Evolutionary conservation across 164 flowering plant species (phyloP), one percentile per base, ranked within the genome.

Genomic region (Vitis cinerea): DNA sequence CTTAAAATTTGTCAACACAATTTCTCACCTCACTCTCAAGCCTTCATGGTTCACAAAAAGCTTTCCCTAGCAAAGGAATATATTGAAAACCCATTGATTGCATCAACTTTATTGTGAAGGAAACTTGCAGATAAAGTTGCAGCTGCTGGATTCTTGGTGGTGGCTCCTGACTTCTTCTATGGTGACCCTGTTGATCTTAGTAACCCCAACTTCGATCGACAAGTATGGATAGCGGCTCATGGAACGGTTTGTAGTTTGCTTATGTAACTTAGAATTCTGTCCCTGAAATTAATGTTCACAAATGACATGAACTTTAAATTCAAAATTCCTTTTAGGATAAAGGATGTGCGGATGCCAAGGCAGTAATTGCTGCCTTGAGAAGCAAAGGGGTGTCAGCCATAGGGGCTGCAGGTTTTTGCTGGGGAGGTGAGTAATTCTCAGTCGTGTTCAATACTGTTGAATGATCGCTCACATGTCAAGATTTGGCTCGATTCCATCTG

Each of bases 321-420:
- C 10, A 30, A 17, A 59, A 59, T 11, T 8, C 9, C 12, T 37
- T 67, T 27, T 62, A 85, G 88, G 85, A 69, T 31, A 83, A 83
- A 75, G 85, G 80, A 55, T 72, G 61, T 74, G 88, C 80, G 77
- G 86, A 81, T 75, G 79, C 86, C 14, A 83, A 78, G 67, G 68
- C 68, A 19, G 82, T 83, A 27, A 58, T 83, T 66, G 75, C 79
- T 13, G 85, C 82, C 72, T 72, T 85, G 23, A 83, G 65, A 60
- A 68, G 71, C 49, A 71, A 77, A 70, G 85, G 87, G 48, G 62
- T 77, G 30, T 63, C 82, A 61, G 72, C 79, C 15, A 56, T 85
- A 48, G 89, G 87, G 12, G 87, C 79, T 71, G 87, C 83, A 19
- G 87, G 87, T 0, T 82, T 84, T 71, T 82, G 85, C 72, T 84